Evolutionary conservation across 352 stramenopile genomes (phyloP).

Genomic region (Pythium oligandrum): DNA sequence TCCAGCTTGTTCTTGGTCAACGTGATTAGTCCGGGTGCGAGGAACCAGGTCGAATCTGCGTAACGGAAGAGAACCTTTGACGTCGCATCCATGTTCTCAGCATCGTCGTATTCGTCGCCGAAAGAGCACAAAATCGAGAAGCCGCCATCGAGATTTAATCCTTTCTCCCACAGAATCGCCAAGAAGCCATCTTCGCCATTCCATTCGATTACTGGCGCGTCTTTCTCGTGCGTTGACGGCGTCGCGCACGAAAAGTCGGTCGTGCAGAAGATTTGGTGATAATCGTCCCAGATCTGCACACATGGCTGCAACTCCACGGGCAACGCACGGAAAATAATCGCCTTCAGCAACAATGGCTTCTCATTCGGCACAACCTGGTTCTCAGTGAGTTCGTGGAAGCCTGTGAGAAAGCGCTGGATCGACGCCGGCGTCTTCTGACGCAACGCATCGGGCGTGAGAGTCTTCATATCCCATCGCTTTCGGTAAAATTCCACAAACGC

Average conservation of each 20-base stretch:
- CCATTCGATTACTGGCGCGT: conserved; percentile 65
- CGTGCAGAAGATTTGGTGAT: conserved; percentile 64
- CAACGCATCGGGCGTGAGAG: conserved; percentile 56
- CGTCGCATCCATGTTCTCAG: conserved; percentile 49
- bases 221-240: conserved; percentile 7
- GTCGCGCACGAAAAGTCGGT: conserved; percentile 12
- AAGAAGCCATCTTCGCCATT: conserved; percentile 78
- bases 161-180: conserved; percentile 74
- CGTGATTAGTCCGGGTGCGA: conserved; percentile 58
- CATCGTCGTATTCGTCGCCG: conserved; percentile 66
- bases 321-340: conserved; percentile 65
- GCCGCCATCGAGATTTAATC: conserved; percentile 67
- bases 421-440: conserved; percentile 67
- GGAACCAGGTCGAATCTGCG: conserved; percentile 77
- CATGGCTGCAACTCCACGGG: conserved; percentile 71
- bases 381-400: conserved; percentile 62
- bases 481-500: conserved; percentile 91
- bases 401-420: conserved; percentile 62
- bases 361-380: conserved; percentile 49
- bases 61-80: conserved; percentile 76
- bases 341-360: conserved; percentile 69
- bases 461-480: conserved; percentile 71
- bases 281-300: conserved; percentile 84
- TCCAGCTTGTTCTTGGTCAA: conserved; percentile 71
- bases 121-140: conserved; percentile 85